Evolutionary conservation across 2,329 filamentous ascomycete genomes (phyloP), one percentile per base, ranked within the genome.

Genomic region (Colletotrichum tabaci): DNA sequence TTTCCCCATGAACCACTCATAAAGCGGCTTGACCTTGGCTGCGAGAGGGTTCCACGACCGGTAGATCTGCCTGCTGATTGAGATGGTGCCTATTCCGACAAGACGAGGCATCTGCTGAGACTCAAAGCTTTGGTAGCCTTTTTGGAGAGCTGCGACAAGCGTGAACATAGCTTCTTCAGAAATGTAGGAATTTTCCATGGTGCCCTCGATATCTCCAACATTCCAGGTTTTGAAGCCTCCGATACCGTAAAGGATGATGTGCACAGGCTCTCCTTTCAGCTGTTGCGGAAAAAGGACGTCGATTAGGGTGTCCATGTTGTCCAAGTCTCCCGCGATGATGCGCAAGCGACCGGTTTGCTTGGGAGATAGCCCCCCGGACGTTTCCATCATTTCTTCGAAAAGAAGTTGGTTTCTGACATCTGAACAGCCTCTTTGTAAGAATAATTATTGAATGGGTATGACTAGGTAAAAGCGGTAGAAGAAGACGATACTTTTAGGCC

Each of bases 211-310:
- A 21, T 16, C 53, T 49, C 26, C 9, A 18, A 35, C 8, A 8
- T 23, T 8, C n/a, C n/a, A 26, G 16, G 61, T 46, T 42, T 38
- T 66, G 52, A 67, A 63, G 8, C 66, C 66, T 26, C 61, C 52
- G 21, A 70, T 53, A 8, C 53, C 67, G 47, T 55, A 70, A 8
- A 60, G 15, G 23, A 70, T 46, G 15, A 58, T 49, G 18, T 70
- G 26, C 12, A 70, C 62, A 9, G 67, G 53, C 12, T 58, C 47
- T n/a, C 42, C 50, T 23, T 9, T 15, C 4, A 56, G 66, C 6
- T 4, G 40, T 30, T 18, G 23, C 3, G 62, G 61, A 16, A 70
- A 70, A 3, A 66, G 52, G 23, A 40, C 40, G 38, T 46, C 46
- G 40, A 42, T 2, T 3, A 44, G 52, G 38, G 21, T 53, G 8